Percentiles rank a stretch among this genome's conserved stretches.
phyloP scores from a whole-genome alignment of 768 basidiomycete species.

The Boletus subparvulus region DNA sequence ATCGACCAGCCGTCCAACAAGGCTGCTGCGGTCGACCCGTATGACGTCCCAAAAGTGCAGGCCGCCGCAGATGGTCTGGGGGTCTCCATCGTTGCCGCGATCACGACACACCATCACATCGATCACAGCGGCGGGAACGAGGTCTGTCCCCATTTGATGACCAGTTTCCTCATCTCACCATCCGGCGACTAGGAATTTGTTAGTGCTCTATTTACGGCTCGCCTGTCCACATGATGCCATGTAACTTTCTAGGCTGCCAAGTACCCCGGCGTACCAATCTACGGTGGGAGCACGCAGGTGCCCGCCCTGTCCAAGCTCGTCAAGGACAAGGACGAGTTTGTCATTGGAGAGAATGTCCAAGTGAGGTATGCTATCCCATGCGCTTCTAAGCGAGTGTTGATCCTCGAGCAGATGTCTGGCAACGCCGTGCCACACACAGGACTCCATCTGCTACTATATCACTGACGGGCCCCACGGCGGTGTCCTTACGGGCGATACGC shows the following conservation, averaged over 20 bases:
- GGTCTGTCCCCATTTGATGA: constrained; percentile 38
- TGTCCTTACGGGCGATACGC: constrained; percentile 94
- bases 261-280: constrained; percentile 53
- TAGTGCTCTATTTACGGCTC: constrained; percentile 12
- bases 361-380: constrained; percentile 50
- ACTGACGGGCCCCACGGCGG: constrained; percentile 56
- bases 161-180: constrained; percentile 9
- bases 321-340: constrained; percentile 80
- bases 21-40: constrained; percentile 82
- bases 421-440: constrained; percentile 93
- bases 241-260: constrained; percentile 39
- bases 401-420: constrained; percentile 61
- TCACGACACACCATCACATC: constrained; percentile 92
- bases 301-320: constrained; percentile 70
- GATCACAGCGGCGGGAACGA: constrained; percentile 90
- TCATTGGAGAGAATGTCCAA: constrained; percentile 59
- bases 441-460: constrained; percentile 90
- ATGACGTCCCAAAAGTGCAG: constrained; percentile 67
- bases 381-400: constrained; percentile 1
- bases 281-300: constrained; percentile 77
- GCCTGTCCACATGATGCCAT: background rate
- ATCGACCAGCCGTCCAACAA: constrained; percentile 64
- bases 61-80: constrained; percentile 59
- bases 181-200: constrained; percentile 29
- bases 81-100: constrained; percentile 64